Evolutionary conservation across 2,329 filamentous ascomycete genomes (phyloP).

Genomic region (Aspergillus novoparasiticus): DNA sequence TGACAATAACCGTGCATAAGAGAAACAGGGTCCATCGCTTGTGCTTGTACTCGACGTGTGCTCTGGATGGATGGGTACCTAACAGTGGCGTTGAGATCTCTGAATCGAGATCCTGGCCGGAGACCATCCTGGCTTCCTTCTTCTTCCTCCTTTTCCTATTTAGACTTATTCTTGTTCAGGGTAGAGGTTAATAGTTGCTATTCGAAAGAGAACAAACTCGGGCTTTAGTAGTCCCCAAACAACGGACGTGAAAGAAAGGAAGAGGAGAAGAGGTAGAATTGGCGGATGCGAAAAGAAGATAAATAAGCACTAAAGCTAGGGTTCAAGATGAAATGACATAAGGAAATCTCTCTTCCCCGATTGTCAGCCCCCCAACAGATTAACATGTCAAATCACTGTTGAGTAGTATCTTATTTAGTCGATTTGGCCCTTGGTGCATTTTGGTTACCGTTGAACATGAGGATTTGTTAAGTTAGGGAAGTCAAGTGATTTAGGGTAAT

Average conservation of each 20-base stretch:
- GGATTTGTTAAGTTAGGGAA: too few species aligned
- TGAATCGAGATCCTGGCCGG: background rate
- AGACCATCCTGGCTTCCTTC: background rate
- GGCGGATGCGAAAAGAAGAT: background rate
- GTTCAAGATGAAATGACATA: background rate
- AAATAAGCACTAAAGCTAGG: background rate
- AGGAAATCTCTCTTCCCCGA: background rate
- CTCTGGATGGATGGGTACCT: background rate
- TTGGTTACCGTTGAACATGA: background rate
- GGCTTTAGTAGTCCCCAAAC: background rate
- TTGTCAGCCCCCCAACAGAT: background rate
- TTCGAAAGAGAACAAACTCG: background rate
- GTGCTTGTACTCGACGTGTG: background rate
- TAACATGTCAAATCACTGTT: background rate
- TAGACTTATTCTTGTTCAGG: background rate
- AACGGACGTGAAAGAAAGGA: background rate
- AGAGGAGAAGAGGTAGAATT: background rate
- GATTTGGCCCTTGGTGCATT: background rate
- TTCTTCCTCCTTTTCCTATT: background rate
- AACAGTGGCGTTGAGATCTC: background rate
- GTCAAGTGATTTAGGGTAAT: background rate
- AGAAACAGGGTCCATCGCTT: conserved; percentile 8
- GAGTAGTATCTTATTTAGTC: background rate
- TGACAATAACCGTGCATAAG: conserved; percentile 9
- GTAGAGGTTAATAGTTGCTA: background rate